Evolutionary conservation across 148 eudicot genomes (phyloP).

Genomic region (Chenopodium suecicum): DNA sequence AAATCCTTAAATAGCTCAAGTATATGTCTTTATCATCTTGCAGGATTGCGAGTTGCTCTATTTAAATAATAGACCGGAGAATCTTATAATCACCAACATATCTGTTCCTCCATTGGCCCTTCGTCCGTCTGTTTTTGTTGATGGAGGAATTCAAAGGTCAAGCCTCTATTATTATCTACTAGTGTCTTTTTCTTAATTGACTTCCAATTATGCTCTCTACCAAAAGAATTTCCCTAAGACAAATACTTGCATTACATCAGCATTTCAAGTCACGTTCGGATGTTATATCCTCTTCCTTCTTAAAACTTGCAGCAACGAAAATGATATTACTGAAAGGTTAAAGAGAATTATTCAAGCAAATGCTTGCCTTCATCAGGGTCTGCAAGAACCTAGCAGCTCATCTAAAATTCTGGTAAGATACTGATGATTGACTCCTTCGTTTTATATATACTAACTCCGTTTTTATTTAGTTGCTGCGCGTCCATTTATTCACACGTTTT

Average conservation of each 20-base stretch:
- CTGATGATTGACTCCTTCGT: not conserved
- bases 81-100: slow-evolving; percentile 62
- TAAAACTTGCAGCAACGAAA: slow-evolving; percentile 75
- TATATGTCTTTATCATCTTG: slow-evolving; percentile 19
- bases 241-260: not conserved
- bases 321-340: slow-evolving; percentile 78
- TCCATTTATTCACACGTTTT: too few relatives aligned
- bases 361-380: slow-evolving; percentile 59
- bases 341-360: slow-evolving; percentile 69
- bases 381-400: slow-evolving; percentile 44
- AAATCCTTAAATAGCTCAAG: not conserved
- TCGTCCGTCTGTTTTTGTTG: slow-evolving; percentile 93
- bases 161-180: slow-evolving; percentile 10
- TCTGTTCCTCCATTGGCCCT: slow-evolving; percentile 86
- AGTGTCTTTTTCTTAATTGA: not conserved
- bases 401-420: slow-evolving; percentile 53
- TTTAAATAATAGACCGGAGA: slow-evolving; percentile 82
- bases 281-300: slow-evolving; percentile 10
- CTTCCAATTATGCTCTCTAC: not conserved
- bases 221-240: not conserved
- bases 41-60: slow-evolving; percentile 93
- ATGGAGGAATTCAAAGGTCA: slow-evolving; percentile 79
- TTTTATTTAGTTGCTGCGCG: too few relatives aligned
- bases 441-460: not conserved
- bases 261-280: not conserved